phyloP scores from a whole-genome alignment of 177 flowering plant species.

The Vitis hybrid region DNA sequence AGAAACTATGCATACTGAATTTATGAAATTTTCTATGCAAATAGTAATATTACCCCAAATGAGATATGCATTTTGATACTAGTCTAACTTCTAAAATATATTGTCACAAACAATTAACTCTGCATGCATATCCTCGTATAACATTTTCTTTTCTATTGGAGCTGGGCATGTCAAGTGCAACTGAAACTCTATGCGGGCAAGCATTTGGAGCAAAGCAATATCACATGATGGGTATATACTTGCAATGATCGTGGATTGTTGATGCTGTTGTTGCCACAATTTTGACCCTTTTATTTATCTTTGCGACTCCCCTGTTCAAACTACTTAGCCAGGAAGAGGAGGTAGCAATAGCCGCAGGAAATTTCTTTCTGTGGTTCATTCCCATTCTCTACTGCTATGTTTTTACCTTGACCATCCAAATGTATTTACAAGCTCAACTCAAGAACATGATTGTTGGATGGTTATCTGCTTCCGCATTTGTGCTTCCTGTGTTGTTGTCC shows the following conservation, averaged over 20 bases:
- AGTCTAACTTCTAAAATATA: too few species aligned
- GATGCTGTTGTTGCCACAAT: slow-evolving; percentile 5
- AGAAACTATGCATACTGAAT: too few species aligned
- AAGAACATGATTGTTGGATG: slow-evolving; percentile 29
- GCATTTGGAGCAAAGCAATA: slow-evolving; percentile 39
- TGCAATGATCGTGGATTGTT: slow-evolving; percentile 31
- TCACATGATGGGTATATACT: slow-evolving; percentile 34
- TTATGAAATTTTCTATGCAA: too few species aligned
- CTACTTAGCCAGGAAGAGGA: slow-evolving; percentile 22
- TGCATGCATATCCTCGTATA: too few species aligned
- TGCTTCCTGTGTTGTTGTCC: slow-evolving; percentile 6
- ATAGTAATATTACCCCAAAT: too few species aligned
- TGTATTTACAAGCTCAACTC: slow-evolving; percentile 28
- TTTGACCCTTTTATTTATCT: slow-evolving; percentile 23
- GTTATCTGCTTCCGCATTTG: slow-evolving; percentile 13
- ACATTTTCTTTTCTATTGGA: neutral
- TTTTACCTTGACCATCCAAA: slow-evolving; percentile 23
- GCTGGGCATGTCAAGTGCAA: slow-evolving; percentile 37
- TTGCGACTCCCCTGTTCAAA: slow-evolving; percentile 13
- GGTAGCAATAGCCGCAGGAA: slow-evolving; percentile 19
- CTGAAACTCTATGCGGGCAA: slow-evolving; percentile 42
- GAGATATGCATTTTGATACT: too few species aligned
- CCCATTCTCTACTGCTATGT: slow-evolving; percentile 19
- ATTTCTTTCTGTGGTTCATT: slow-evolving; percentile 29
- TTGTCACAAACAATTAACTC: too few species aligned